These are phyloP conservation scores for Cytospora chrysosperma DNA, from an alignment of 2,329 filamentous ascomycete species.

Conservation along the genomic window DNA sequence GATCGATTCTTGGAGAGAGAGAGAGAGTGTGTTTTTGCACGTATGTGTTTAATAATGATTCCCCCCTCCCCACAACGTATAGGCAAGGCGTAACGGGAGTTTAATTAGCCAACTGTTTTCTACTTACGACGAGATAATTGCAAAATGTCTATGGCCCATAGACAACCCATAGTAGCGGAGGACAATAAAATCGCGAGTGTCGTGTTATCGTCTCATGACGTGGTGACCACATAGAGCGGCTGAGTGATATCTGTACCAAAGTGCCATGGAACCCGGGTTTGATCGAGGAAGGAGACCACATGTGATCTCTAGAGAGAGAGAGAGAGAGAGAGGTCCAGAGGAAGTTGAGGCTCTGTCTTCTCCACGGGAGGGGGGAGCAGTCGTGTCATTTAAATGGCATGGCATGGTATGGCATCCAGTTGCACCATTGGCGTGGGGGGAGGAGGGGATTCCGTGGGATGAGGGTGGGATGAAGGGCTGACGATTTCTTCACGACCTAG, in stretches of 20 bases:
- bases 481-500: not conserved
- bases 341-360: not conserved
- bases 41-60: not conserved
- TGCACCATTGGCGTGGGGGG: not conserved
- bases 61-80: not conserved
- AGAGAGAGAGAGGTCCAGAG: no score
- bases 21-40: no score
- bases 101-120: not conserved
- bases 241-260: no score
- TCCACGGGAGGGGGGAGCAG: not conserved
- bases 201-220: not conserved
- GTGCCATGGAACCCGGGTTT: not conserved
- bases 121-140: not conserved
- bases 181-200: not conserved
- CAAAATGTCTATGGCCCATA: not conserved
- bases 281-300: no score
- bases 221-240: no score
- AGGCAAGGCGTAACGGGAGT: not conserved
- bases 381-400: not conserved
- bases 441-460: not conserved
- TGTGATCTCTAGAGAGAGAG: no score
- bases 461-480: not conserved
- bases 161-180: not conserved
- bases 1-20: not conserved
- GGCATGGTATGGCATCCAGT: not conserved